phyloP scores from a whole-genome alignment of 2,329 filamentous ascomycete genomes.

The Lachnellula hyalina region DNA sequence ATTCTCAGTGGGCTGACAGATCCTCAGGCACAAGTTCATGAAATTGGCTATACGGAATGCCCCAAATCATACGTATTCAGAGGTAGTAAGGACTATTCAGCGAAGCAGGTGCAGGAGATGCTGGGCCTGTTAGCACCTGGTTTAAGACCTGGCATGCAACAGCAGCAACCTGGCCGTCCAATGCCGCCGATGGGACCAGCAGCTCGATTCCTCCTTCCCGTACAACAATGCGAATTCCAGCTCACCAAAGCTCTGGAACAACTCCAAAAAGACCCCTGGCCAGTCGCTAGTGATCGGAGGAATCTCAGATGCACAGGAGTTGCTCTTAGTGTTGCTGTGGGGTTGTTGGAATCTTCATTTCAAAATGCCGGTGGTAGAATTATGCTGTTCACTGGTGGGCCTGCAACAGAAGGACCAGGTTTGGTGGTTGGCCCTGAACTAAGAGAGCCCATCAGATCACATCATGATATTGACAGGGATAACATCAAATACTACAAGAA shows the following conservation, averaged over 20 bases:
- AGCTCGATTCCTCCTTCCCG: constrained; percentile 85
- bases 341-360: constrained; percentile 88
- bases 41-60: constrained; percentile 96
- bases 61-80: constrained; percentile 98
- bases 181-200: constrained; percentile 73
- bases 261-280: constrained; percentile 95
- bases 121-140: constrained; percentile 72
- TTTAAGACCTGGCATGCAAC: constrained; percentile 62
- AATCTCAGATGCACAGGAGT: constrained; percentile 90
- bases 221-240: constrained; percentile 94
- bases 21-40: constrained; percentile 86
- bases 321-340: constrained; percentile 90
- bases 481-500: constrained; percentile 99
- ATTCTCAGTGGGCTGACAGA: neutral
- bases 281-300: constrained; percentile 87
- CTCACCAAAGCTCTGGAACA: constrained; percentile 94
- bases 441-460: constrained; percentile 92
- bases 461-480: constrained; percentile 97
- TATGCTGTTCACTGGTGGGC: constrained; percentile 94
- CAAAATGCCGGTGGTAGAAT: constrained; percentile 92
- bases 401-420: constrained; percentile 91
- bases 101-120: constrained; percentile 99
- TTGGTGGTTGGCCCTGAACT: constrained; percentile 96
- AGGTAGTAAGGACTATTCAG: constrained; percentile 95
- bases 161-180: constrained; percentile 70